Evolutionary conservation across 2,329 filamentous ascomycete genomes (phyloP), one percentile per base, ranked within the genome.

Genomic region (Penicillium paneum): DNA sequence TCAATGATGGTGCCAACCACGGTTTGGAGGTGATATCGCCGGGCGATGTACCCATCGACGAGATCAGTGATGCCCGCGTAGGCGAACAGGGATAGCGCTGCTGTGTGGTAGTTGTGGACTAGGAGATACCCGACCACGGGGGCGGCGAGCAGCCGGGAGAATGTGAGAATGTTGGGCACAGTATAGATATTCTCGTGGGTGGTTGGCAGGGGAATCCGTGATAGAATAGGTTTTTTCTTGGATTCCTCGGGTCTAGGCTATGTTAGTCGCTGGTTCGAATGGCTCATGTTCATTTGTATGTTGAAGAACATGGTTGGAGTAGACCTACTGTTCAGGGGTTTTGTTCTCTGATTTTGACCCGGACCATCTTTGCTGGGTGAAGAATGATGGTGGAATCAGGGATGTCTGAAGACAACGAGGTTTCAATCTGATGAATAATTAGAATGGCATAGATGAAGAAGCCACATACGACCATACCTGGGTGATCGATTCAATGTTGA

Each of bases 1-100:
- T 96, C 92, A 58, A 99, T 91, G 29, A 99, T 85, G 51, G 90
- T 95, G 51, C 94, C 94, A 10, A 97, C 91, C 1, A 99, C 93
- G 0, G 94, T 97, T 73, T 94, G 89, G 54, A 91, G 81, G 47
- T 93, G 88, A 85, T 89, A 97, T 56, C 81, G 83, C 38, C 94
- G 84, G 26, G 94, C 94, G 65, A 99, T 94, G 82, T 88, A 97
- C 54, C 94, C 94, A 71, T 99, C 94, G 3, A 97, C 82, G 7
- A 96, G 79, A 70, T 99, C 94, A 0, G 93, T 96, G 64, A 96
- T 79, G 43, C 91, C 91, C 3, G 94, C 93, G 70, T 97, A 97
- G 46, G 86, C 86, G 71, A 99, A 96, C n/a, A 99, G 80, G 2
- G 85, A 85, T 8, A 97, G 79, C 0, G 94, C 91, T 76, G 85